Conservation (phyloP, 1,139 yeast species). For the Pichia sp. region DNA sequence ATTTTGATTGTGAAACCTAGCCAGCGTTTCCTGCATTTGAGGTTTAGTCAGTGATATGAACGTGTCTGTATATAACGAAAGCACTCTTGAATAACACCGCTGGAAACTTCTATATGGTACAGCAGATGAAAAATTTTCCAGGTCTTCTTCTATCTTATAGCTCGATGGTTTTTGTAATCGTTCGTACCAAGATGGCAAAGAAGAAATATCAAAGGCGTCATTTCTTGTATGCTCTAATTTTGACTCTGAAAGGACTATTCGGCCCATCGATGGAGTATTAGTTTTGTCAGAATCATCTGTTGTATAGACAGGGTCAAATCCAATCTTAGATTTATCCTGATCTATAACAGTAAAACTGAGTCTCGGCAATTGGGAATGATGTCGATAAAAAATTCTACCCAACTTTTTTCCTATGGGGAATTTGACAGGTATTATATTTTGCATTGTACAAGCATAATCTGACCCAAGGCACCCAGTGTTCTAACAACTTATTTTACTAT, state of each 20-base stretch:
- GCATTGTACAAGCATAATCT: not conserved
- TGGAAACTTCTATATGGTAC: constrained; percentile 14
- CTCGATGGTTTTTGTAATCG: constrained; percentile 13
- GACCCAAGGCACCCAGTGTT: too few species aligned
- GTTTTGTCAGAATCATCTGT: not conserved
- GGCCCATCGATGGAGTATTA: constrained; percentile 6
- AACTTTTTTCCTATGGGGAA: not conserved
- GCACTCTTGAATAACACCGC: constrained; percentile 12
- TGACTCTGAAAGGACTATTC: constrained; percentile 4
- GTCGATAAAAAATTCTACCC: not conserved
- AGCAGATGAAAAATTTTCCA: not conserved
- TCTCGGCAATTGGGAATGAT: constrained; percentile 10
- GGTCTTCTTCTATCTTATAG: constrained; percentile 9
- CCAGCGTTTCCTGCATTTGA: constrained; percentile 3
- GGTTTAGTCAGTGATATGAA: constrained; percentile 4
- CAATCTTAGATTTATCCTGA: not conserved
- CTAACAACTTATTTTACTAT: too few species aligned
- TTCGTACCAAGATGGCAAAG: constrained; percentile 18
- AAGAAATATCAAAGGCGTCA: not conserved
- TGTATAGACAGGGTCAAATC: not conserved
- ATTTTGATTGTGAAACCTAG: constrained; percentile 2
- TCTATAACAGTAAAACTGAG: constrained; percentile 10
- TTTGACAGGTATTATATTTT: not conserved
- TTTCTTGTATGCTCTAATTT: not conserved
- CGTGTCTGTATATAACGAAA: constrained; percentile 8